Conservation (phyloP, 1,284 basidiomycete genomes). For the Tilletia indica region DNA sequence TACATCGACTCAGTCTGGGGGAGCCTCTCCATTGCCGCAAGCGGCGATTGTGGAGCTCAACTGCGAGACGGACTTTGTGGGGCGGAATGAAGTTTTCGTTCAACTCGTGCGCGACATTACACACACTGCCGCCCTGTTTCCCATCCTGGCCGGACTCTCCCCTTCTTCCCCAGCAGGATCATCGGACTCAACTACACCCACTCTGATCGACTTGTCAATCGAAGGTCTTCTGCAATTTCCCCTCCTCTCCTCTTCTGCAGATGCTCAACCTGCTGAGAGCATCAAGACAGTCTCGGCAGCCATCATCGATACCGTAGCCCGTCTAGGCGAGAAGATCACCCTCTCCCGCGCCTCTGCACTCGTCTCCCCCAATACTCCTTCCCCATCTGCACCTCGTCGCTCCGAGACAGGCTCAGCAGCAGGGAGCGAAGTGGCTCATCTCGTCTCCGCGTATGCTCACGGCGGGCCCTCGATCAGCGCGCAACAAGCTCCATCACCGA, state of each 20-base stretch:
- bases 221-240: slow-evolving; percentile 53
- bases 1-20: neutral
- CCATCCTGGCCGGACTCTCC: slow-evolving; percentile 58
- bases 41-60: slow-evolving; percentile 88
- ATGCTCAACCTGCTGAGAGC: slow-evolving; percentile 48
- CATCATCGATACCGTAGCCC: slow-evolving; percentile 75
- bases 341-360: slow-evolving; percentile 73
- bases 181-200: neutral
- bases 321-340: slow-evolving; percentile 85
- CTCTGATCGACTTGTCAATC: slow-evolving; percentile 31
- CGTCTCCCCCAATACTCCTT: slow-evolving; percentile 60
- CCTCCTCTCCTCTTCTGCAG: slow-evolving; percentile 33
- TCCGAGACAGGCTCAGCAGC: slow-evolving; percentile 19
- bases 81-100: slow-evolving; percentile 78
- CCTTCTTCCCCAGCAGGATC: neutral
- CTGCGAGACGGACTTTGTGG: slow-evolving; percentile 97
- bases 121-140: slow-evolving; percentile 78
- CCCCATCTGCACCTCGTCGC: slow-evolving; percentile 18
- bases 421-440: slow-evolving; percentile 60
- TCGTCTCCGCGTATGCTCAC: slow-evolving; percentile 78
- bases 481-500: slow-evolving; percentile 69
- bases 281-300: slow-evolving; percentile 68
- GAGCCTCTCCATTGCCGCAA: slow-evolving; percentile 56
- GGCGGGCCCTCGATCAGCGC: slow-evolving; percentile 59
- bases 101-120: slow-evolving; percentile 77